Conservation (phyloP, 2,329 filamentous ascomycete genomes). For the Pezicula radicicola region DNA sequence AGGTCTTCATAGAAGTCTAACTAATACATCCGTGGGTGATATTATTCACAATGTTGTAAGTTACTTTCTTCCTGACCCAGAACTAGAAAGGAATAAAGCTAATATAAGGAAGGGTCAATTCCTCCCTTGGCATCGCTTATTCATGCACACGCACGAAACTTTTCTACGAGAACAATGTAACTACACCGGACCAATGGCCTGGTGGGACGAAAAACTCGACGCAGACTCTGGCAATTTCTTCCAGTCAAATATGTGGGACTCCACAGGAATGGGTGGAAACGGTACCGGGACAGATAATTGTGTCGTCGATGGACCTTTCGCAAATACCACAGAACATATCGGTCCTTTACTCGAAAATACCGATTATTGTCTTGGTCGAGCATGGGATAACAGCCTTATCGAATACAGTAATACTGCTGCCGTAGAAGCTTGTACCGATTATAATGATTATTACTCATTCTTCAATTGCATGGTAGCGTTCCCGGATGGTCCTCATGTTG, state of each 20-base stretch:
- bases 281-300: not conserved
- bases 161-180: slow-evolving; percentile 36
- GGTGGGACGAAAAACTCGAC: not conserved
- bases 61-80: not conserved
- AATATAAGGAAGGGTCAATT: slow-evolving; percentile 27
- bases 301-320: not conserved
- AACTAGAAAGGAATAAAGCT: not conserved
- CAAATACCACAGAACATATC: not conserved
- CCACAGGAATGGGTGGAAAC: not conserved
- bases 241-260: not conserved
- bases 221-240: not conserved
- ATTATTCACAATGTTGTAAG: slow-evolving; percentile 7
- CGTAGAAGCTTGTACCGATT: not conserved
- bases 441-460: not conserved
- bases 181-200: slow-evolving; percentile 18
- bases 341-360: not conserved
- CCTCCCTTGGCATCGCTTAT: slow-evolving; percentile 38
- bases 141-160: slow-evolving; percentile 32
- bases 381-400: not conserved
- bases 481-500: not conserved
- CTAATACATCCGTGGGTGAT: slow-evolving; percentile 26
- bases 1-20: slow-evolving; percentile 33
- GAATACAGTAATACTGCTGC: not conserved
- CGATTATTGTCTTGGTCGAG: not conserved
- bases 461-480: not conserved